phyloP scores from a whole-genome alignment of 352 stramenopile genomes.

The Globisporangium radiosum region DNA sequence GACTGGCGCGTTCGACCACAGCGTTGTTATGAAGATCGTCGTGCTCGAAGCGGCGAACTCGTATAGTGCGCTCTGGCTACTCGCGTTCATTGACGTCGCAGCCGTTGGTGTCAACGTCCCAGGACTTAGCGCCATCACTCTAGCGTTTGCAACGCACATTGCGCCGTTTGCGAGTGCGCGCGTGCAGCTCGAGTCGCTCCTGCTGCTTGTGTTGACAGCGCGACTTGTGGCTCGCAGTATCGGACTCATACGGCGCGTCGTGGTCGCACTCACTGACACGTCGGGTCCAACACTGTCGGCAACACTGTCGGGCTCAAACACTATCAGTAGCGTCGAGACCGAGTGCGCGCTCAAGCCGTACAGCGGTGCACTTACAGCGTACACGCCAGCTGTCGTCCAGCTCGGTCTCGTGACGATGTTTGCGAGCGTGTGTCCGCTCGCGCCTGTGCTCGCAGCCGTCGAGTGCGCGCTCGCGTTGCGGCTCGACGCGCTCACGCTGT shows the following conservation, averaged over 20 bases:
- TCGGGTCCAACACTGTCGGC: background rate
- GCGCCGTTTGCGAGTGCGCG: constrained; percentile 17
- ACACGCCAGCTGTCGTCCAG: constrained; percentile 33
- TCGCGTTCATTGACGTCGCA: constrained; percentile 19
- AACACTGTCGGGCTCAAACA: background rate
- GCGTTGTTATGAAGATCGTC: constrained; percentile 38
- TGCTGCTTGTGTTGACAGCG: constrained; percentile 25
- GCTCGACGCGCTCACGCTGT: constrained; percentile 37
- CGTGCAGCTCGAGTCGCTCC: constrained; percentile 35
- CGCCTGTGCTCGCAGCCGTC: constrained; percentile 30
- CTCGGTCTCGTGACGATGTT: constrained; percentile 42
- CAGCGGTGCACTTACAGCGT: constrained; percentile 28
- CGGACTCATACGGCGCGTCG: constrained; percentile 10
- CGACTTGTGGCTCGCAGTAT: constrained; percentile 21
- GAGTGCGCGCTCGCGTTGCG: constrained; percentile 36
- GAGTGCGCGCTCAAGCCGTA: constrained; percentile 19
- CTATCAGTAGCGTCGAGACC: constrained; percentile 2
- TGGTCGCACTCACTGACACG: background rate
- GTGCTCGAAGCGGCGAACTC: constrained; percentile 30
- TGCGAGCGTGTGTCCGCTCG: constrained; percentile 29
- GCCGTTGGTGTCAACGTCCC: background rate
- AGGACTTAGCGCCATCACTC: constrained; percentile 1
- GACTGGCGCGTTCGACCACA: constrained; percentile 18
- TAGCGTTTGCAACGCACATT: constrained; percentile 13
- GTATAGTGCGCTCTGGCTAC: constrained; percentile 27